Percentiles rank a stretch among this genome's conserved stretches.
These are phyloP conservation scores for Alternaria triticina DNA, from an alignment of 2,329 filamentous ascomycete species.

Conservation along the genomic window DNA sequence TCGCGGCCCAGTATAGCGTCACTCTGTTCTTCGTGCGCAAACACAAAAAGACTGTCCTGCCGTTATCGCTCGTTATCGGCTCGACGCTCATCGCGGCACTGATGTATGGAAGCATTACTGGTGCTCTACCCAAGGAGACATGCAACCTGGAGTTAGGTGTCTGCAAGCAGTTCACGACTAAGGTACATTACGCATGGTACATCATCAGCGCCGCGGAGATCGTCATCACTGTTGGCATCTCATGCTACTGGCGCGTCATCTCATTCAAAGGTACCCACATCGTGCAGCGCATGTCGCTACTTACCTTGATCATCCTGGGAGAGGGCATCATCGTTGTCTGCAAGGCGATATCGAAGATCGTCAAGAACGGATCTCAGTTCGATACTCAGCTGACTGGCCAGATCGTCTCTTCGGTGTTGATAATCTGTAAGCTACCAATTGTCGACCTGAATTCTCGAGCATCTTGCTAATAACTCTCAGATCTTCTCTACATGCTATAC, in stretches of 20 bases:
- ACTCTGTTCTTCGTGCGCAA: conserved; percentile 43
- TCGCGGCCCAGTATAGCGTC: conserved; percentile 49
- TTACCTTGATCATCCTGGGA: conserved; percentile 49
- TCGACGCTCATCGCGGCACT: conserved; percentile 43
- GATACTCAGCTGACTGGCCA: conserved; percentile 37
- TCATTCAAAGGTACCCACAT: conserved; percentile 50
- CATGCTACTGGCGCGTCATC: conserved; percentile 41
- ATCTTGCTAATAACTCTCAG: not conserved
- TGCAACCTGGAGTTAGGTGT: not conserved
- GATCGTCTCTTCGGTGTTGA: conserved; percentile 40
- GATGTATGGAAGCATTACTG: conserved; percentile 34
- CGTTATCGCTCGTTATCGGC: conserved; percentile 42
- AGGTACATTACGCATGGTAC: conserved; percentile 45
- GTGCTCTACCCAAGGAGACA: conserved; percentile 27
- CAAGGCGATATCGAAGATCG: conserved; percentile 44
- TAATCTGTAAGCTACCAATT: conserved; percentile 27
- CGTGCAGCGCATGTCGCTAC: conserved; percentile 46
- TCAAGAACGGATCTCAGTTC: conserved; percentile 39
- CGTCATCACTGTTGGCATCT: conserved; percentile 38
- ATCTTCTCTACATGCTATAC: conserved; percentile 46
- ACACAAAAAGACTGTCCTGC: conserved; percentile 36
- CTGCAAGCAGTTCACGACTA: conserved; percentile 4
- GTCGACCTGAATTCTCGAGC: not conserved
- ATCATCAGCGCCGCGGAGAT: conserved; percentile 46
- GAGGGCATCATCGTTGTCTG: conserved; percentile 49